Conservation (phyloP, 805 yeast genomes). For the Candida berthetii region DNA sequence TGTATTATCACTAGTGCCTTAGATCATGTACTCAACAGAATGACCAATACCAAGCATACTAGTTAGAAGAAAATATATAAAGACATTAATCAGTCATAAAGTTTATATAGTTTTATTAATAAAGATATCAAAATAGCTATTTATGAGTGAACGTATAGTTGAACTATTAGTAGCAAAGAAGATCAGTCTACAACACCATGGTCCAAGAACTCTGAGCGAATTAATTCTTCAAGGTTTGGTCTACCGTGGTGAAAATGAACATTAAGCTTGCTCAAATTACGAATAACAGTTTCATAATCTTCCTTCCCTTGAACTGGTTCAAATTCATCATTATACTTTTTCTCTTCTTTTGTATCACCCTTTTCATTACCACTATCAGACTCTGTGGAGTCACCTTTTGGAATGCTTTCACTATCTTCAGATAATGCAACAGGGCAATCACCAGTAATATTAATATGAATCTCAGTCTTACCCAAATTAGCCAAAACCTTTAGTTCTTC, state of each 20-base stretch:
- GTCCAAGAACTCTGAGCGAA: constrained; percentile 27
- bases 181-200: constrained; percentile 3
- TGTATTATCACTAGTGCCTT: too few species aligned
- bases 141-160: too few species aligned
- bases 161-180: too few species aligned
- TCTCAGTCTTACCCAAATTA: constrained; percentile 23
- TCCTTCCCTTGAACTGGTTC: constrained; percentile 17
- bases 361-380: constrained; percentile 15
- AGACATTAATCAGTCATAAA: too few species aligned
- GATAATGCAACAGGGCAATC: constrained; percentile 9
- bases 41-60: too few species aligned
- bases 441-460: constrained; percentile 2
- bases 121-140: too few species aligned
- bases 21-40: too few species aligned
- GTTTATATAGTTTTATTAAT: too few species aligned
- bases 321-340: constrained; percentile 23
- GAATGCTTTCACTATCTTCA: constrained; percentile 14
- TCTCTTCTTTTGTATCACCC: not conserved
- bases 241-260: constrained; percentile 25
- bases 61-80: too few species aligned
- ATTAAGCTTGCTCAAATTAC: not conserved
- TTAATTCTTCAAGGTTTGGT: constrained; percentile 37
- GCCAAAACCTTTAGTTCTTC: constrained; percentile 30
- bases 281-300: not conserved
- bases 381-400: constrained; percentile 9